Percentiles rank a stretch among this genome's conserved stretches.
Evolutionary conservation across 306 rosid species (phyloP).

Genomic region (Trifolium fragiferum): DNA sequence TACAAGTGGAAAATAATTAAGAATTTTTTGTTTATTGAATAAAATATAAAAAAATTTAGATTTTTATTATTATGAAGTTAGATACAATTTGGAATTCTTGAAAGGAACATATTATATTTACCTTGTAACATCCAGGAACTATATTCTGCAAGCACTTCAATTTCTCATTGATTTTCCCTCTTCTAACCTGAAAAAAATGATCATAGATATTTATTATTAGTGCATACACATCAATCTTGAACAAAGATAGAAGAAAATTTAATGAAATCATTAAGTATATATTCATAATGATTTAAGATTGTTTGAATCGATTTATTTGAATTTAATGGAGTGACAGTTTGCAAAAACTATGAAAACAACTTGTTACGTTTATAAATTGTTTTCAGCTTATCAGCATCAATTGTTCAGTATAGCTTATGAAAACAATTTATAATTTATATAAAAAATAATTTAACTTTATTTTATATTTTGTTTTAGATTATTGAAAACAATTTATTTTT

Average conservation of each 20-base stretch:
- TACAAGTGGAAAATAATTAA: no score
- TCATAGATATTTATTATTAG: constrained; percentile 32
- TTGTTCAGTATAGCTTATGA: not conserved
- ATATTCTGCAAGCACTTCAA: constrained; percentile 85
- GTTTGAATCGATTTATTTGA: not conserved
- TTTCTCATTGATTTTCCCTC: constrained; percentile 93
- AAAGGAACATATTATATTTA: constrained; percentile 29
- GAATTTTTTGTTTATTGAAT: not conserved
- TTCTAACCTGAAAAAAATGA: constrained; percentile 70
- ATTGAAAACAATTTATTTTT: not conserved
- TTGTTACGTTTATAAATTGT: not conserved
- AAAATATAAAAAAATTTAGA: not conserved
- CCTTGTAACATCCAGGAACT: constrained; percentile 98
- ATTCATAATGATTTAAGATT: not conserved
- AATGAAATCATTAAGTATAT: not conserved
- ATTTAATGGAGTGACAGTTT: not conserved
- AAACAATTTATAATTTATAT: not conserved
- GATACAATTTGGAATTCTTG: constrained; percentile 4
- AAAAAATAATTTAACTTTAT: not conserved
- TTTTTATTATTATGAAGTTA: constrained; percentile 15
- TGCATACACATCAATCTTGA: constrained; percentile 6
- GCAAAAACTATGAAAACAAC: not conserved
- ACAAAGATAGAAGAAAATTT: constrained; percentile 19
- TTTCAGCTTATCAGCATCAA: not conserved
- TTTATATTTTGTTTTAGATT: not conserved